phyloP scores from a whole-genome alignment of 2,329 filamentous ascomycete species.

The Fusarium coicis region DNA sequence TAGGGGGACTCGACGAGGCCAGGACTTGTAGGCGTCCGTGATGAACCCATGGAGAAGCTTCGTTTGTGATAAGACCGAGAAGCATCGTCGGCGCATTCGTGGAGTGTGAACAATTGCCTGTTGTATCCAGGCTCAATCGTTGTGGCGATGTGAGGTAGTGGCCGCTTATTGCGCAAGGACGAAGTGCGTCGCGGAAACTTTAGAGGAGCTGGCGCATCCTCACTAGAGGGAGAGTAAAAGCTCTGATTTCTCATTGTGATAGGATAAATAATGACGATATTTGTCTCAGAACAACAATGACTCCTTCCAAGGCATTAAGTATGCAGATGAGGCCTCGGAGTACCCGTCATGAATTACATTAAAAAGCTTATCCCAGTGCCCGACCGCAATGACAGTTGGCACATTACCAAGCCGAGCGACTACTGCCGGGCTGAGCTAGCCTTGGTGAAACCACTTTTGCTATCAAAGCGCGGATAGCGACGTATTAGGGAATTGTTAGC shows the following conservation, averaged over 20 bases:
- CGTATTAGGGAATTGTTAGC: neutral
- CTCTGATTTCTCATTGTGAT: neutral
- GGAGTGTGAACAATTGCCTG: neutral
- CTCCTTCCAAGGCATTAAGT: neutral
- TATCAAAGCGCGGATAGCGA: neutral
- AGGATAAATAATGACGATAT: neutral
- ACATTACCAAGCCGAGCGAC: neutral
- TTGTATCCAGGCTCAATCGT: neutral
- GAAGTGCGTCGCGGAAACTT: neutral
- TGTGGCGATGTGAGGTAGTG: neutral
- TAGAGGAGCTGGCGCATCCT: neutral
- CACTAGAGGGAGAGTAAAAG: neutral
- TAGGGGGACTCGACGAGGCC: neutral
- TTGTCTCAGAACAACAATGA: fast-evolving
- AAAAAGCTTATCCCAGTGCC: no score
- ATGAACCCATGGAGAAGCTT: neutral
- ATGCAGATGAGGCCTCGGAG: neutral
- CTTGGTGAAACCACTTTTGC: neutral
- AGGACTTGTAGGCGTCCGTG: neutral
- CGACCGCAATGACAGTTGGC: neutral
- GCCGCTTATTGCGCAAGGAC: neutral
- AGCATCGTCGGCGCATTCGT: neutral
- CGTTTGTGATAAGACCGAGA: neutral
- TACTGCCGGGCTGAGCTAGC: neutral
- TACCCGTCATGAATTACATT: neutral